Conservation (phyloP, 1,284 basidiomycete species). For the Ceratobasidium sp. region DNA sequence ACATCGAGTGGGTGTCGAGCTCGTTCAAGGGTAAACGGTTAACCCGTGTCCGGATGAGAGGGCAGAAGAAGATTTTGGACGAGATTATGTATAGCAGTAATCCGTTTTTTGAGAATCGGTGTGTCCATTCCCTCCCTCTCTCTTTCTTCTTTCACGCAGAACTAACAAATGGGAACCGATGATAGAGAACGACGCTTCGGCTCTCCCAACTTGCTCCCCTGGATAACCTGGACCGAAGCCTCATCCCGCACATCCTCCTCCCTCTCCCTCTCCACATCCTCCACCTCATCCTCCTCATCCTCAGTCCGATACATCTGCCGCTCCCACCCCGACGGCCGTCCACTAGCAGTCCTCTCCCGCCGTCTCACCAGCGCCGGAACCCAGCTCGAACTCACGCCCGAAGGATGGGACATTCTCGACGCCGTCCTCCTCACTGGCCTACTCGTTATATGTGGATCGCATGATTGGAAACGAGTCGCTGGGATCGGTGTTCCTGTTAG, state of each 20-base stretch:
- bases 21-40: slow-evolving; percentile 41
- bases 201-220: slow-evolving; percentile 35
- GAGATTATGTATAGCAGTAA: slow-evolving; percentile 42
- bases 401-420: slow-evolving; percentile 43
- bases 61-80: slow-evolving; percentile 43
- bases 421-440: slow-evolving; percentile 21
- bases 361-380: slow-evolving; percentile 36
- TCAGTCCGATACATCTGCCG: slow-evolving; percentile 37
- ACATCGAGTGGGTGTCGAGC: slow-evolving; percentile 43
- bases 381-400: slow-evolving; percentile 42
- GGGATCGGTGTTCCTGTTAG: slow-evolving; percentile 37
- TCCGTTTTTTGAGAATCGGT: slow-evolving; percentile 41
- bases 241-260: slow-evolving; percentile 27
- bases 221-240: slow-evolving; percentile 35
- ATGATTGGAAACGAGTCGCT: slow-evolving; percentile 39
- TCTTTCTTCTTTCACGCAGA: neutral
- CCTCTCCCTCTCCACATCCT: slow-evolving; percentile 15
- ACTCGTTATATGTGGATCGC: slow-evolving; percentile 39
- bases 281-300: slow-evolving; percentile 5
- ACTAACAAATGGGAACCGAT: neutral
- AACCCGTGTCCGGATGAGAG: slow-evolving; percentile 26
- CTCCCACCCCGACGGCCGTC: slow-evolving; percentile 37
- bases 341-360: slow-evolving; percentile 40
- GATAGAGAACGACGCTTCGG: slow-evolving; percentile 42
- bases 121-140: neutral